Base-by-base conservation (phyloP, 768 basidiomycete genomes). In the Boletus coccyginus region DNA sequence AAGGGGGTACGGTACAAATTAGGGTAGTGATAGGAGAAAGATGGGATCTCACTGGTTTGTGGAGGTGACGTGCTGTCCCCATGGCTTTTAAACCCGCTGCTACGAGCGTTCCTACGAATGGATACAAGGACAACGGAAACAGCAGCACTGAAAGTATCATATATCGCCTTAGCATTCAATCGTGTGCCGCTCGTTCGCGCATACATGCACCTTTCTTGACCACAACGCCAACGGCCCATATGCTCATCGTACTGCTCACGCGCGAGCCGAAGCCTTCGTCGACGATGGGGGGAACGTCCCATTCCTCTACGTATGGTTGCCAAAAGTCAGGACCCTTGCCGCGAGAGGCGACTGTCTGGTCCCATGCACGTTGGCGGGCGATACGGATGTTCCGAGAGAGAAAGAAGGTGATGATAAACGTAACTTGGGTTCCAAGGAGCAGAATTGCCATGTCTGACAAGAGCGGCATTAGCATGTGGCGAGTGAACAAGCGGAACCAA, bases 261-360 rank as follows among this genome's bases (percentile, higher is more conserved):
- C 55, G 59, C 57, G n/a, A 72, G 62, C 38, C 73, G 65, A 44
- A 58, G 27, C 51, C 53, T 36, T 70, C 69, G 12, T 71, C 62
- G 7, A 80, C 69, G 1, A 62, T 61, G 0, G 82, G 86, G 0
- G 89, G 88, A 3, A 73, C 66, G 27, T 85, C 79, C 88, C 88
- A 90, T 70, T 93, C 92, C 66, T 94, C 88, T 0, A 89, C 82
- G 57, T 92, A 92, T 0, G 85, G 83, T 56, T 80, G 77, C 92
- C 92, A 98, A 74, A 95, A 96, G 10, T 89, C 85, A 0, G 79
- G 74, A 0, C 86, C 85, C 62, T 96, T 96, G 13, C 87, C 87
- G 2, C 94, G 83, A 6, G 92, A 95, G 7, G 79, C 74, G 31
- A 96, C 84, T 0, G 93, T 95, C 66, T 94, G 87, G 19, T 82